Base-by-base conservation (phyloP, 2,329 filamentous ascomycete genomes). In the Talaromyces pinophilus region DNA sequence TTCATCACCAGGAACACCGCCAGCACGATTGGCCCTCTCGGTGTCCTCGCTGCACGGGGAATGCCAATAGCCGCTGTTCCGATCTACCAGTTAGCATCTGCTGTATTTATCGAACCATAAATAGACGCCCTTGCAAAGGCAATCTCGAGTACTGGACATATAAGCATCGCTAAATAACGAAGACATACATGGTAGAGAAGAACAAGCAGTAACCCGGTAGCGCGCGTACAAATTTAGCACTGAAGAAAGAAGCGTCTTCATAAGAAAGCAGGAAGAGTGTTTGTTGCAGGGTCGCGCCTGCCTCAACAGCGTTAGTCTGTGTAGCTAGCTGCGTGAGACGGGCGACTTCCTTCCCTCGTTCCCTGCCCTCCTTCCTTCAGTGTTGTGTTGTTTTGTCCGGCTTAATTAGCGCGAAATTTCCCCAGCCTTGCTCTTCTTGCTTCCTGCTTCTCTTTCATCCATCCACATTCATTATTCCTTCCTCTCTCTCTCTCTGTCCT, bases 401-500 rank as follows among this genome's bases (percentile, higher is more conserved):
- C 44, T 35, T 8, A 3, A 7, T 50, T 67, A 67, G 65, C 65
- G 65, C 65, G 61, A 59, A 55, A 38, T 38, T 67, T 63, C 65
- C 65, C 65, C 65, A 67, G 65, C 65, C 65, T 63, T 63, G 65
- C 57, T 44, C 38, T 46, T 28, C 48, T 33, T 60, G 42, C n/a
- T 44, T 15, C 40, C 17, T 22, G n/a, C 19, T 52, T 30, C 48
- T 61, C 59, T n/a, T 50, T 13, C 54, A 38, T 22, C 30, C 54
- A 38, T 22, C 30, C 44, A 30, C 28, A 33, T 44, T 59, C 42
- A 11, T 35, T 25, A n/a, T 64, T 46, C 54, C 62, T 46, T 2
- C 7, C 22, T 60, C 54, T 50, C 28, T 50, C 30, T 48, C 4
- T 48, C 30, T 22, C 50, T 7, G 15, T 15, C 25, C 3, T 5